Evolutionary conservation across 73 alveolate genomes (phyloP), one percentile per base, ranked within the genome.

Genomic region (Paramecium caudatum): DNA sequence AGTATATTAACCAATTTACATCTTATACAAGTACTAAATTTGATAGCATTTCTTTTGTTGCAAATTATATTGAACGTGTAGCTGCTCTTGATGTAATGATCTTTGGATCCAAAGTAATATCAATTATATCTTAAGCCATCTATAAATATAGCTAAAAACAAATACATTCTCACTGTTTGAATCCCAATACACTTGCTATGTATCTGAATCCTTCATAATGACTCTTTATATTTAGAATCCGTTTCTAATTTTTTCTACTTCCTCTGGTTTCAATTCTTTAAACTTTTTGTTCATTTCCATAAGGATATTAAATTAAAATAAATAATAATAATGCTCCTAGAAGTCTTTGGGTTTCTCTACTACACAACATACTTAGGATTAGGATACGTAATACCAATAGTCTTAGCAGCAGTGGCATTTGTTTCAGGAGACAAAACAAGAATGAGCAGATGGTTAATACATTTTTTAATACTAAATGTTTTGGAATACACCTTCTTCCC

Each of bases 191-290:
- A 74, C 36, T 41, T 74, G 16, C 32, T 74, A 21, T 5, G 88
- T 74, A 21, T 74, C 88, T 15, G 69, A 36, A 34, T 74, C 88
- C 32, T 74, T 74, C 88, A 74, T 74, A 27, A 74, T 45, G 6
- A 74, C 88, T 41, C 46, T 74, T 37, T 74, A 19, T 21, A 74
- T 74, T 41, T 74, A 27, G 30, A 74, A 74, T 4, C 88, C 88
- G 21, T 74, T 68, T 41, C 32, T 74, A 1, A 74, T 74, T 74
- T 41, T n/a, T 45, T 74, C 7, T 6, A 74, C 30, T 74, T 65
- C 1, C 34, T n/a, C 83, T n/a, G 50, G 39, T 13, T 36, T 65
- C 80, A 55, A 23, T 27, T 55, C 80, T 23, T 43, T 55, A 10
- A 27, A 27, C 17, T 55, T 55, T 27, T 55, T 55, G 10, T 23